Evolutionary conservation across 75 land plant species (phyloP), one percentile per base, ranked within the genome.

Genomic region (Gnetum montanum): DNA sequence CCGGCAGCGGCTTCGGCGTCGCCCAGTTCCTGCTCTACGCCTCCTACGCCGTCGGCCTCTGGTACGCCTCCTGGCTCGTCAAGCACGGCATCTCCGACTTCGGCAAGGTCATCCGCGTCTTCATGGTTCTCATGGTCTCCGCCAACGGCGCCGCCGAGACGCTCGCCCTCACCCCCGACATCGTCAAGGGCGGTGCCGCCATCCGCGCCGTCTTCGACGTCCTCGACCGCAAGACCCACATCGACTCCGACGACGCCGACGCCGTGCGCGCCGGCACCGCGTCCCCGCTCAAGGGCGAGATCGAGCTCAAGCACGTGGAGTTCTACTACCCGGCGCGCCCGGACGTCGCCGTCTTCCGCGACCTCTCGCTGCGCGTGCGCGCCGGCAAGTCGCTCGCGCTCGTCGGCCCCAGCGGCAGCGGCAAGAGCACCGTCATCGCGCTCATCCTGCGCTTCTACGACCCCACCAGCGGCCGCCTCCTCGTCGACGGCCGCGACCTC

Each of bases 111-210:
- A 82, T 92, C 64, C 69, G 87, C 7, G 97, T 84, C 34, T 92
- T 88, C 76, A 75, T 92, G 83, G 97, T 92, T 4, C 86, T 91
- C 50, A 85, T 91, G 81, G 83, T 88, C 25, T 78, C 94, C 8
- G 88, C 97, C 46, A 84, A 84, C 46, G 97, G 89, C 50, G 89
- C 93, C 5, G 93, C 97, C 4, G 94, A 91, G 56, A 88, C 97
- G 4, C 76, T 91, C 2, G 79, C 86, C 24, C 64, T 91, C 10
- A 81, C 94, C n/a, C 97, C 97, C 2, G 93, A 91, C 60, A 79
- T 91, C 66, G 70, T 91, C 50, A 83, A 84, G 59, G 97, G 97
- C 3, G 85, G 88, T 25, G 66, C 76, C 28, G 88, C 93, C 25
- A 71, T 91, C 68, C 54, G 66, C 5, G 87, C 97, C 0, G 97